These are phyloP conservation scores for Fragaria iinumae DNA, from an alignment of 306 rosid species.

Conservation along the genomic window DNA sequence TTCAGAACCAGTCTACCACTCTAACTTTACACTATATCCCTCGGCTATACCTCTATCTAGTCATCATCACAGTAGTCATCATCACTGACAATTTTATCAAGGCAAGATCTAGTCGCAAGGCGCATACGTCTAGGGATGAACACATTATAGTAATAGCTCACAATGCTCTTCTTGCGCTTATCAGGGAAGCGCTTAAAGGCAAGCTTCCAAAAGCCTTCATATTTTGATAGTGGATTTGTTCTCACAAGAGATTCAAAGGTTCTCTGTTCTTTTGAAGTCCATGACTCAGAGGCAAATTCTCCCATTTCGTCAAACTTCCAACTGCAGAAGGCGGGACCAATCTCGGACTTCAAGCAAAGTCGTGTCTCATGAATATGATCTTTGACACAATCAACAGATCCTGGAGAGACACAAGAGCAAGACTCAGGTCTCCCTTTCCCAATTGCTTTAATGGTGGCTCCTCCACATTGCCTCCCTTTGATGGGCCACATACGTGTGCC, in stretches of 20 bases:
- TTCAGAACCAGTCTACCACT: background rate
- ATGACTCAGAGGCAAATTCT: constrained; percentile 31
- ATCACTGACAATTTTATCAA: constrained; percentile 20
- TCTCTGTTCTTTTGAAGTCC: constrained; percentile 20
- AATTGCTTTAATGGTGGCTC: constrained; percentile 8
- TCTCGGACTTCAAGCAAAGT: constrained; percentile 16
- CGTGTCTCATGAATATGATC: constrained; percentile 25
- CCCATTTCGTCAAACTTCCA: constrained; percentile 48
- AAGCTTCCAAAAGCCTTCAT: constrained; percentile 29
- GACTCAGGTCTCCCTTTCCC: constrained; percentile 28
- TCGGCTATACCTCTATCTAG: background rate
- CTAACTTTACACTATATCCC: background rate
- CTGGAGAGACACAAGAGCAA: constrained; percentile 25
- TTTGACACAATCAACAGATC: constrained; percentile 33
- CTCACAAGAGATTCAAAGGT: constrained; percentile 29
- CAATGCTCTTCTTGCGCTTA: constrained; percentile 26
- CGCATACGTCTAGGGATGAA: constrained; percentile 32
- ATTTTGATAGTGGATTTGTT: background rate
- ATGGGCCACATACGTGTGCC: constrained; percentile 33
- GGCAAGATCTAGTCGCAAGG: constrained; percentile 15
- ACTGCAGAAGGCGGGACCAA: constrained; percentile 28
- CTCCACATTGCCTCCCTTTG: background rate
- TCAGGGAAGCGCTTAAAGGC: constrained; percentile 28
- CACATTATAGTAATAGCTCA: constrained; percentile 43
- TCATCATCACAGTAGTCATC: background rate